Evolutionary conservation across 805 yeast genomes (phyloP), one percentile per base, ranked within the genome.

Genomic region (Ogataea populi-albae): DNA sequence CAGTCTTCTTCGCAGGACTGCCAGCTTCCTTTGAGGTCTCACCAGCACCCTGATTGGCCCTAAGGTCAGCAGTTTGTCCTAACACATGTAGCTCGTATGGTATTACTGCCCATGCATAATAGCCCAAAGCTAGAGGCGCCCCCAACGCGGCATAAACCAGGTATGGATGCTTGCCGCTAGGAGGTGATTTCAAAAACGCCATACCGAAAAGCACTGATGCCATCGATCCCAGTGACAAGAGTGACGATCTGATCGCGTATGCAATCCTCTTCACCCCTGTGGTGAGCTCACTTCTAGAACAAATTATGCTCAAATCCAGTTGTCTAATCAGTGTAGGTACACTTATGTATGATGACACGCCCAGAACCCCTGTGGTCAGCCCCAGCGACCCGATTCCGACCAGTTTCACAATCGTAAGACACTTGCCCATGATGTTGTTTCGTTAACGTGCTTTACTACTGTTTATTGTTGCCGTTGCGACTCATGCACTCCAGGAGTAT

Each of bases 321-420:
- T 30, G 20, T 14, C 29, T 30, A 15, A 50, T 34, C 17, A 52
- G 30, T 9, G 40, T 37, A 2, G 61, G 61, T 17, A 56, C 40
- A 16, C 27, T 24, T n/a, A 22, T 31, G 30, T 42, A 38, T 6
- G 54, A 39, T 2, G 57, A 41, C 6, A 47, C 26, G n/a, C 68
- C 47, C 38, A 75, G 67, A 3, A 73, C 58, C 12, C 79, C 73
- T 4, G 84, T 65, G 48, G 78, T 68, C 41, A 82, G 54, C n/a
- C 91, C 93, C 31, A 83, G 59, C 8, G 88, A 74, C 4, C 82
- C 68, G 23, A 75, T 74, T 23, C 88, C 89, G 26, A 79, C 59
- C 31, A 79, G 57, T 54, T 83, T 83, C 40, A 79, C 75, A 23
- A 69, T 65, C 14, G 75, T 73, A 26, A 75, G 55, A 61, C 81